Evolutionary conservation across 148 eudicot species (phyloP).

Genomic region (Rheum nobile): DNA sequence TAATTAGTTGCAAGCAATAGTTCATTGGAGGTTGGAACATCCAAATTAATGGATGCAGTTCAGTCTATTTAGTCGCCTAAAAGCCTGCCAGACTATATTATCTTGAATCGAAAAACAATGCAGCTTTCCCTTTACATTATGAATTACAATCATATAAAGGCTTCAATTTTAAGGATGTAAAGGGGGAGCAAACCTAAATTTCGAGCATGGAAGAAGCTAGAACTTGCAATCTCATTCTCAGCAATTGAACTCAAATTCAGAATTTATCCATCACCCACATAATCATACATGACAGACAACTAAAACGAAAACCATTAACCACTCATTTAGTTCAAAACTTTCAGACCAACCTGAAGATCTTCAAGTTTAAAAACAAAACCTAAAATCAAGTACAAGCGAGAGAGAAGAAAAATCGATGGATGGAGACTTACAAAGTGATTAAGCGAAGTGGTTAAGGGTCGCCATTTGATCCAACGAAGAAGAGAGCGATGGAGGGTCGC

Average conservation of each 20-base stretch:
- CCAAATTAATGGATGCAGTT: background rate
- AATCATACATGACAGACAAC: background rate
- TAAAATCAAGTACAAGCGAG: background rate
- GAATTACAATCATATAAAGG: background rate
- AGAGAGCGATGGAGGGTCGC: background rate
- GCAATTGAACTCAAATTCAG: background rate
- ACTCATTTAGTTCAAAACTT: no score
- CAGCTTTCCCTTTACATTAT: background rate
- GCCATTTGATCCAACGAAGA: background rate
- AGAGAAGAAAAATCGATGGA: background rate
- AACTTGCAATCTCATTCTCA: background rate
- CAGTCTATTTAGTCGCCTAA: background rate
- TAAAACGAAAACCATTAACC: background rate
- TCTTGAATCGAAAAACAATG: no score
- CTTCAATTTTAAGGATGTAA: background rate
- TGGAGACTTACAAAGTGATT: background rate
- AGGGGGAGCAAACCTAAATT: background rate
- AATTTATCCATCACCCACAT: background rate
- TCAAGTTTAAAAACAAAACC: background rate
- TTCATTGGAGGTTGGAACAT: no score
- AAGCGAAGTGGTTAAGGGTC: background rate
- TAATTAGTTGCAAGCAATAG: no score
- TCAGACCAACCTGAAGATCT: background rate
- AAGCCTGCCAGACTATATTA: background rate
- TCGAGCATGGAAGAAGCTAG: background rate